Evolutionary conservation across 2,329 filamentous ascomycete genomes (phyloP), one percentile per base, ranked within the genome.

Genomic region (Penicillium hesseltinei): DNA sequence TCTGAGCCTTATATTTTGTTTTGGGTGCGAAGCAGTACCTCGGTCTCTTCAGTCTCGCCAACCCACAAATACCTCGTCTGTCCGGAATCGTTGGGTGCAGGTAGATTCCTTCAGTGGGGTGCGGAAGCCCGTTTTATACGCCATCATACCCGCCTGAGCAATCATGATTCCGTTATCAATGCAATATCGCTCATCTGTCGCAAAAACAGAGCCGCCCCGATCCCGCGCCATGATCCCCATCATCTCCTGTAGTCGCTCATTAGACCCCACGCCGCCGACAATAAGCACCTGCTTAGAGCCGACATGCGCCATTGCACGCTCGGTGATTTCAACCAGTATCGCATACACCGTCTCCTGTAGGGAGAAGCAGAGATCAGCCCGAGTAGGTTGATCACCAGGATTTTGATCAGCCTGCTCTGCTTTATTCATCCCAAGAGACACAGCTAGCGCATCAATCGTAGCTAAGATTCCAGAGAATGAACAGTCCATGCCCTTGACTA

Each of bases 101-200:
- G 5, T 42, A 25, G 15, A 33, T 23, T 42, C 21, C 19, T 42
- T 42, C 13, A 40, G 5, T 23, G 11, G 39, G 8, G 39, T 40
- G 3, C 19, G 19, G 11, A 40, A 40, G 11, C 19, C 11, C 38
- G 19, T 23, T 40, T 40, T 23, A 40, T 40, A 40, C 19, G 39
- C 11, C 11, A 40, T 40, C 19, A 40, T 40, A 15, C 39, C 11
- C 19, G 19, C 39, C 39, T 40, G 39, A 4, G n/a, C 39, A 23
- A 38, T 99, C 94, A 99, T 99, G 71, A 99, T 97, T 51, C 94
- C 94, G 69, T 99, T 99, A 76, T 99, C 94, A 67, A 99, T 99
- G 73, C 93, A 97, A 74, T 96, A 99, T 44, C 94, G 82, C 80
- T 99, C 94, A 73, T 99, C 94, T 0, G 93, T 97, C 25, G 94